Conservation (phyloP, 1,139 yeast genomes). For the Magnusiomyces clavatus region DNA sequence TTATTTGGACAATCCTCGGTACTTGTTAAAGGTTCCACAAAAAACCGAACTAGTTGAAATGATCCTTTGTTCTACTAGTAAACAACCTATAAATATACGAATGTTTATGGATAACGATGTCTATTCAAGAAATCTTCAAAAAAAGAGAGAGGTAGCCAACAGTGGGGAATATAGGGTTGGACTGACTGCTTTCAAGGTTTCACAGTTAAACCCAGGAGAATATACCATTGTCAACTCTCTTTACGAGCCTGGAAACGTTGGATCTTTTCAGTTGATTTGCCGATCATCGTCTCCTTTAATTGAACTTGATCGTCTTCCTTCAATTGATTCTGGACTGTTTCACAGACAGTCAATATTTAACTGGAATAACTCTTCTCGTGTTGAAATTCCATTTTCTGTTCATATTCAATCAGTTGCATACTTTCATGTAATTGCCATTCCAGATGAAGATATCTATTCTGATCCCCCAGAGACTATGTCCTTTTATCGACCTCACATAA, state of each 20-base stretch:
- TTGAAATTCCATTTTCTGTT: slow-evolving; percentile 13
- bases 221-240: slow-evolving; percentile 34
- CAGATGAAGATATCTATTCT: not conserved
- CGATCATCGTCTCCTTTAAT: slow-evolving; percentile 16
- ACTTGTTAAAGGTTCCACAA: slow-evolving; percentile 28
- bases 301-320: slow-evolving; percentile 16
- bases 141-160: slow-evolving; percentile 28
- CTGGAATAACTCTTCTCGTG: slow-evolving; percentile 19
- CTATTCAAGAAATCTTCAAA: slow-evolving; percentile 25
- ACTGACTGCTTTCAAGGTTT: slow-evolving; percentile 22
- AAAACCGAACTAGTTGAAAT: slow-evolving; percentile 6
- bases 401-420: slow-evolving; percentile 10
- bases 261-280: slow-evolving; percentile 18
- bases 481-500: slow-evolving; percentile 23
- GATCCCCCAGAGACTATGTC: slow-evolving; percentile 5
- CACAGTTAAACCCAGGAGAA: slow-evolving; percentile 34
- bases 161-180: slow-evolving; percentile 32
- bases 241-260: slow-evolving; percentile 25
- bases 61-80: slow-evolving; percentile 13
- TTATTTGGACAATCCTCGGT: slow-evolving; percentile 61
- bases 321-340: slow-evolving; percentile 22
- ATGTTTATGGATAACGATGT: slow-evolving; percentile 28
- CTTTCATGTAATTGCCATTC: slow-evolving; percentile 8
- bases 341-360: slow-evolving; percentile 15
- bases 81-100: slow-evolving; percentile 30